phyloP scores from a whole-genome alignment of 2,329 filamentous ascomycete genomes.

The Phialophora tarda region DNA sequence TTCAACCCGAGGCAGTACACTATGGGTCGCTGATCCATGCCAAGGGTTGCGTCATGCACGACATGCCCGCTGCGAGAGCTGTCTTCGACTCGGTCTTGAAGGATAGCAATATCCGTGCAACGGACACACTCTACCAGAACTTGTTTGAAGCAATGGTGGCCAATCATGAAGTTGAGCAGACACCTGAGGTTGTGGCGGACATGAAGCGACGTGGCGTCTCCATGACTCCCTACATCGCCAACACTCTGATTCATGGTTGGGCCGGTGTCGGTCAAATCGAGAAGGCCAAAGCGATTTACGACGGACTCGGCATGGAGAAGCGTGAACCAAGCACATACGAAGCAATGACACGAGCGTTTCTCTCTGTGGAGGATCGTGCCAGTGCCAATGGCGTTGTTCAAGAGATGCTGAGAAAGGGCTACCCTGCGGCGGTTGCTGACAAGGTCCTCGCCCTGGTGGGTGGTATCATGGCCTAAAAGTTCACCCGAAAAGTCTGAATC shows the following conservation, averaged over 20 bases:
- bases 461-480: constrained; percentile 26
- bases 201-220: constrained; percentile 78
- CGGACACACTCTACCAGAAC: constrained; percentile 91
- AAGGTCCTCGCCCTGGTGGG: constrained; percentile 92
- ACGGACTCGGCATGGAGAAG: constrained; percentile 74
- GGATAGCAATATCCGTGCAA: constrained; percentile 69
- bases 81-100: constrained; percentile 82
- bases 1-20: constrained; percentile 86
- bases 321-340: constrained; percentile 98
- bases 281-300: constrained; percentile 80
- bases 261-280: constrained; percentile 79
- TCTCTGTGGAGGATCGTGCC: constrained; percentile 79
- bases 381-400: constrained; percentile 78
- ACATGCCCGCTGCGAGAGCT: constrained; percentile 79
- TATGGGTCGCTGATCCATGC: constrained; percentile 96
- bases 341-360: constrained; percentile 93
- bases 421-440: constrained; percentile 86
- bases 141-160: constrained; percentile 97
- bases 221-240: constrained; percentile 96
- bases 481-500: constrained; percentile 12
- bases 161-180: constrained; percentile 81
- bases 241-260: constrained; percentile 97
- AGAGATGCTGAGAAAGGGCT: constrained; percentile 89
- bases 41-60: constrained; percentile 90
- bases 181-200: constrained; percentile 72